Conservation (phyloP, 768 basidiomycete species). For the Coprinopsis sp. region DNA sequence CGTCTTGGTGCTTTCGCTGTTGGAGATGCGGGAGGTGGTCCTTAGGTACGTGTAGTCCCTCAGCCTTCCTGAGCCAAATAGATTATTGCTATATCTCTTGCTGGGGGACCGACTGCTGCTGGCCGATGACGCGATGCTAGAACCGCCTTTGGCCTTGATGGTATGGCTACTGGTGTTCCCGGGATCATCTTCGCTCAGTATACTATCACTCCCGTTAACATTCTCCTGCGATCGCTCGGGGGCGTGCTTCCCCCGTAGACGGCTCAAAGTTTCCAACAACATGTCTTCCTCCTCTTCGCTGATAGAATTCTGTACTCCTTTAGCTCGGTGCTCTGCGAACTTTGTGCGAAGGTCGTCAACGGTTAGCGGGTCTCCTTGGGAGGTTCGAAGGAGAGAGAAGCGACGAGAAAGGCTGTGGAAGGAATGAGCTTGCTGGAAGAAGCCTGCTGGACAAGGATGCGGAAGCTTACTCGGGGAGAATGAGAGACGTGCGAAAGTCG, state of each 20-base stretch:
- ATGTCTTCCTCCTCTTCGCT: conserved; percentile 83
- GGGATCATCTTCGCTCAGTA: conserved; percentile 9
- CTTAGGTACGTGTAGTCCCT: conserved; percentile 71
- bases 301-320: conserved; percentile 63
- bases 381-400: conserved; percentile 72
- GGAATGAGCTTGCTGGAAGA: conserved; percentile 15
- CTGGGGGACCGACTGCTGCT: conserved; percentile 40
- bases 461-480: conserved; percentile 67
- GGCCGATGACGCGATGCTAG: conserved; percentile 42
- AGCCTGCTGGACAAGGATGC: conserved; percentile 12
- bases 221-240: conserved; percentile 34
- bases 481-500: conserved; percentile 84
- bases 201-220: conserved; percentile 10
- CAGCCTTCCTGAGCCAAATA: conserved; percentile 78
- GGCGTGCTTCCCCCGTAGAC: conserved; percentile 27
- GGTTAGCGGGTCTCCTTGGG: conserved; percentile 60
- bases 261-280: conserved; percentile 69
- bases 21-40: conserved; percentile 40
- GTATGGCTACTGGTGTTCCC: conserved; percentile 26
- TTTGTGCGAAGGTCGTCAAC: conserved; percentile 60
- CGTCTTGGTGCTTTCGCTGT: conserved; percentile 36
- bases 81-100: conserved; percentile 81
- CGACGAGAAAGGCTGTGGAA: conserved; percentile 67
- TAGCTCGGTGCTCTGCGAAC: conserved; percentile 72
- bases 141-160: conserved; percentile 32